Conservation (phyloP, 305 asterid species). For the Fraxinus xanthoxyloides region DNA sequence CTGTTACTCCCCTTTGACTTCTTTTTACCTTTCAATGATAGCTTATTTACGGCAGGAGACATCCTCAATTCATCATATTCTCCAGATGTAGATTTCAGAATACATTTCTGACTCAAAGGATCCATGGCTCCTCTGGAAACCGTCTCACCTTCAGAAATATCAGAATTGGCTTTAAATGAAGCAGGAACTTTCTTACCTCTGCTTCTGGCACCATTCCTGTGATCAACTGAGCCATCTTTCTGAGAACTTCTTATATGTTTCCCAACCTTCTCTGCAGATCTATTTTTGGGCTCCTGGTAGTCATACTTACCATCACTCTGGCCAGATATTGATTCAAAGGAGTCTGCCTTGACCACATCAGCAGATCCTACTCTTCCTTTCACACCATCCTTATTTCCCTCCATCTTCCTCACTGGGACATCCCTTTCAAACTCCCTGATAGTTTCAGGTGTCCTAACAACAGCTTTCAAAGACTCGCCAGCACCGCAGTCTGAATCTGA, state of each 20-base stretch:
- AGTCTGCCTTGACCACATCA: conserved; percentile 42
- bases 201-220: conserved; percentile 32
- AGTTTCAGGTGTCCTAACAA: conserved; percentile 26
- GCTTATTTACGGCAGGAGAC: conserved; percentile 35
- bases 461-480: conserved; percentile 27
- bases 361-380: conserved; percentile 39
- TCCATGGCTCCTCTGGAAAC: conserved; percentile 35
- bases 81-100: conserved; percentile 33
- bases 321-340: conserved; percentile 38
- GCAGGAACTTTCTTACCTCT: conserved; percentile 36
- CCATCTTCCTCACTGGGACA: conserved; percentile 36
- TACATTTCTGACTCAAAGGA: conserved; percentile 35
- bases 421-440: conserved; percentile 36
- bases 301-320: conserved; percentile 38
- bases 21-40: conserved; percentile 40
- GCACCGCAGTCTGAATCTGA: conserved; percentile 31
- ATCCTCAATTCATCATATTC: conserved; percentile 36
- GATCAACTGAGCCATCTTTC: conserved; percentile 44
- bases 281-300: conserved; percentile 41
- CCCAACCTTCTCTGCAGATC: conserved; percentile 37
- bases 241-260: conserved; percentile 34
- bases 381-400: conserved; percentile 37
- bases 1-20: conserved; percentile 45
- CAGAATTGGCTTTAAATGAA: conserved; percentile 35
- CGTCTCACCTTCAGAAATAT: conserved; percentile 48